Evolutionary conservation across 176 grass and related monocot genomes (phyloP), one percentile per base, ranked within the genome.

Genomic region (Triticum turgidum): DNA sequence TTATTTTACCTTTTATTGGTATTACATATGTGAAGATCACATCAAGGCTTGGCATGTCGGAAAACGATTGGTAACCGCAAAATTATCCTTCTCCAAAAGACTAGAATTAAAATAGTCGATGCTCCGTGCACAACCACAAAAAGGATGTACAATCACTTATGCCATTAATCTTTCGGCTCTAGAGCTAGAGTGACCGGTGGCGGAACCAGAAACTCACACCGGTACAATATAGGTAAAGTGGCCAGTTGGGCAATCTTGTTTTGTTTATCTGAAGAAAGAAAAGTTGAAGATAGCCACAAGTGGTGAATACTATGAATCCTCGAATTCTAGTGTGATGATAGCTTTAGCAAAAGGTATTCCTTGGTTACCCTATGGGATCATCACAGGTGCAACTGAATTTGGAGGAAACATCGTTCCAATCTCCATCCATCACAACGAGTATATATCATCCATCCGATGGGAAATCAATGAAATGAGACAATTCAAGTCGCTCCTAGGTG

Each of bases 261-360:
- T 84, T 87, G 15, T 37, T 77, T 77, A 34, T 66, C 76, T 51
- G 29, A 54, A 66, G 27, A 69, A 11, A 61, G 54, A 22, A 24
- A 80, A 73, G 56, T 17, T 80, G n/a, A 41, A 66, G 62, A 85
- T 85, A 34, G 41, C 29, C 85, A 73, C 72, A 81, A 85, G 81
- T 91, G 76, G 81, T 88, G 77, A 91, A 88, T 88, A 70, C 89
- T 81, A 88, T 81, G 89, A 88, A 85, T 85, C 86, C 77, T 54
- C 77, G 76, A 80, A 91, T 87, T 90, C 56, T 62, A 76, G 38
- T 77, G 77, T 88, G 81, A 37, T 86, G n/a, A 15, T 79, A 47
- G 63, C 84, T 86, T 86, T 86, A 59, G 75, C 74, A 52, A 85
- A 87, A 83, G 68, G 74, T 87, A 81, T 91, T 88, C 85, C n/a